Evolutionary conservation across 1,284 basidiomycete genomes (phyloP), one percentile per base, ranked within the genome.

Genomic region (Trametes pubescens): DNA sequence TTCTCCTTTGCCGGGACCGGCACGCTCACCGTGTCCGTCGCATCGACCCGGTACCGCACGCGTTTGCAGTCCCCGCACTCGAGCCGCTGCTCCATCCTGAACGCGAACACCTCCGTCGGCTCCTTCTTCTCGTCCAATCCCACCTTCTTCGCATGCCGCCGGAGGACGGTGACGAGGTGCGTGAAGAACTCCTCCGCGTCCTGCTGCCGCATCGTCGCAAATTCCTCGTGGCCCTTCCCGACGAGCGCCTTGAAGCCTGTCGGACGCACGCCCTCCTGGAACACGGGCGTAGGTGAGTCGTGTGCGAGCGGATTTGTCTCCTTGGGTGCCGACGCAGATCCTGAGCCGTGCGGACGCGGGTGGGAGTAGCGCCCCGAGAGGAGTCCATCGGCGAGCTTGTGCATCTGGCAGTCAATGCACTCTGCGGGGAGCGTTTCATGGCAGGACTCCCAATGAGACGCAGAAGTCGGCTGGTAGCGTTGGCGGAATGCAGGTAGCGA

Each of bases 161-260:
- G 83, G 16, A 98, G 78, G 18, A 86, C 82, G 4, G 86, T 87
- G 57, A 99, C 73, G 10, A 99, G 79, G 77, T 97, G 88, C 59
- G 88, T 85, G 64, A 99, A 84, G 79, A 99, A 99, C 78, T 99
- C 97, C 74, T 98, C 96, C 1, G 96, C 89, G 74, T 99, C 97
- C 76, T 99, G 97, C 78, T 99, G 96, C 49, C 89, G 86, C 96
- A 99, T 99, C 21, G 96, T 99, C 35, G 93, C 85, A 73, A 99
- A 99, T 79, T 99, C 97, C 56, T 89, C 87, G 73, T 99, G 97
- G 0, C 95, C 95, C 71, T 92, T 93, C 3, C 97, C 97, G 40
- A 99, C 86, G 16, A 99, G 85, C 1, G 88, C 81, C 78, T 99
- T 99, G 83, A 99, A 96, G 73, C 89, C 89, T 2, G 83, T 83